Evolutionary conservation across 2,329 filamentous ascomycete genomes (phyloP), one percentile per base, ranked within the genome.

Genomic region (Fusarium begoniae): DNA sequence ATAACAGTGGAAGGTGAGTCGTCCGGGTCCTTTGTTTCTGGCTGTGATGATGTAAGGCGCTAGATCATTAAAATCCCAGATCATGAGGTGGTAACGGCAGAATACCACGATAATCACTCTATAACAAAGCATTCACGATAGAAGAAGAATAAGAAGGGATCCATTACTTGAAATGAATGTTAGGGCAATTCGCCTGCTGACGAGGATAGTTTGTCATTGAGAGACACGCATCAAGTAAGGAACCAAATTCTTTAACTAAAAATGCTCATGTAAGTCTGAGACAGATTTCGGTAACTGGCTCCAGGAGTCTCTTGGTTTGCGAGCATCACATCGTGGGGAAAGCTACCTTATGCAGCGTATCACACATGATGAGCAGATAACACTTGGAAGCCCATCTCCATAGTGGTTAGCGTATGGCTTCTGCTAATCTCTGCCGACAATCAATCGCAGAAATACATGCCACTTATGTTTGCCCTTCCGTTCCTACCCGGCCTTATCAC

Each of bases 341-440:
- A 50, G 40, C 37, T 43, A 35, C 32, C 32, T 15, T 15, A 24
- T 47, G 45, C 35, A 44, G 53, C 38, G 63, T 69, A 56, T 74
- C 32, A 58, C 59, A 50, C 63, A 72, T 72, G 63, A 75, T 72
- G 68, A 72, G 45, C 68, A 75, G 69, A 72, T 63, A 64, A 30
- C 37, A 58, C 15, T 43, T 55, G 37, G 37, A 47, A 41, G 24
- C 24, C 41, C 37, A 26, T 41, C 56, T 69, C 38, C 44, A 47
- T 48, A 48, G 45, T 47, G 22, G 24, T 47, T 47, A 40, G 28
- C n/a, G 58, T 50, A 59, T 24, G 44, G 53, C 28, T 58, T 40
- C 43, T 40, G 57, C 50, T 43, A 47, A 28, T 41, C 48, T 47
- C 44, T 57, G 37, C 55, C 35, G 18, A 5, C n/a, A 26, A 24